Evolutionary conservation across 805 yeast genomes (phyloP), one percentile per base, ranked within the genome.

Genomic region (Nakazawaea pomicola): DNA sequence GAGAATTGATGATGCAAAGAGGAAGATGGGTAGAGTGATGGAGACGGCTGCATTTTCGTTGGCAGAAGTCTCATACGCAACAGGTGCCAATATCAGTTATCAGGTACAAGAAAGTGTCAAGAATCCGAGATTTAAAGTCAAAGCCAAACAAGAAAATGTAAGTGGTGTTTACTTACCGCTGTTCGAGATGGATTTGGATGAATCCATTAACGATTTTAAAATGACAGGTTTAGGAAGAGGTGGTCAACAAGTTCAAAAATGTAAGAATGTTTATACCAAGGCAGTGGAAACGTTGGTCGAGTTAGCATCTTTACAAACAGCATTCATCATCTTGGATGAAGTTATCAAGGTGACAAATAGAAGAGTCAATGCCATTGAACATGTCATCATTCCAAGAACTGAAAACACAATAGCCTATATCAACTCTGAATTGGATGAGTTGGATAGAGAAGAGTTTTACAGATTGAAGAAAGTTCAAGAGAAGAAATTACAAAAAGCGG

Each of bases 341-440:
- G 99, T 91, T 45, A 93, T 91, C 62, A 93, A 93, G 64, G 96
- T 93, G 46, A 91, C 99, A 41, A 91, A 91, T 65, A 79, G 99
- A 70, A 86, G 99, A 74, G 99, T 91, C 56, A 91, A 91, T 61
- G 98, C 99, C 48, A 91, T 91, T 64, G 99, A 91, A 68, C 98
- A 91, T 58, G 98, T 91, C 34, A 90, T 91, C 55, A 91, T 91
- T 46, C 99, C 99, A 52, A 78, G 98, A 65, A 93, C 98, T 2
- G 97, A 93, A 63, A 91, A 91, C 65, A 91, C 99, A 21, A 91
- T 91, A 56, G 62, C 73, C 39, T 78, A 91, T 66, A 91, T 91
- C 70, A 90, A 89, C 63, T 85, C 96, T 25, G 99, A 91, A 64
- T 76, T 91, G 58, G 99, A 93, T 65, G 99, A 91, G 67, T 75